A percentile compares a stretch with the other conserved stretches of the same genome.
phyloP scores from a whole-genome alignment of 2,329 filamentous ascomycete species.

The Alternaria angustiovoidea region DNA sequence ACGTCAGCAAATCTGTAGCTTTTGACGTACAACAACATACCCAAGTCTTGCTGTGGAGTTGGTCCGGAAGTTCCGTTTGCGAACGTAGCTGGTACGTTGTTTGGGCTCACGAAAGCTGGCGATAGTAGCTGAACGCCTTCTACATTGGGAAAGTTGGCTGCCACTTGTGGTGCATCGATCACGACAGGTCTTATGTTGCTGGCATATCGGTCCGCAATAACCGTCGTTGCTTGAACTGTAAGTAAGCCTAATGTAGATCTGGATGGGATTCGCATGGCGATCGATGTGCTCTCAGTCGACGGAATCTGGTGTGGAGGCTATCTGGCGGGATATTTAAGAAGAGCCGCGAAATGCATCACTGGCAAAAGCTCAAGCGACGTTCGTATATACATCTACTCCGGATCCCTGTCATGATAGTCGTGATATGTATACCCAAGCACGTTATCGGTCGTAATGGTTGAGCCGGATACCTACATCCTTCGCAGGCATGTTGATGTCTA shows the following conservation, averaged over 20 bases:
- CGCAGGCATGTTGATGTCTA: not conserved
- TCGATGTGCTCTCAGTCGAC: not conserved
- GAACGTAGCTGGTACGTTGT: not conserved
- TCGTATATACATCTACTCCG: not conserved
- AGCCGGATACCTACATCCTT: not conserved
- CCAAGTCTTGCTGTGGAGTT: not conserved
- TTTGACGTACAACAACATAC: not conserved
- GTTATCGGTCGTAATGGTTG: not conserved
- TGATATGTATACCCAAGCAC: constrained; percentile 9
- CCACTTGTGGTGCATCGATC: not conserved
- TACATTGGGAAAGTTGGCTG: not conserved
- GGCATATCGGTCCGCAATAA: not conserved
- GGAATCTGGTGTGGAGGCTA: not conserved
- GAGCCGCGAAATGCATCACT: not conserved
- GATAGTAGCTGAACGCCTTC: not conserved
- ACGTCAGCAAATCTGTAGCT: not conserved
- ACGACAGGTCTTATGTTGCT: not conserved
- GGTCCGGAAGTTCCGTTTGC: not conserved
- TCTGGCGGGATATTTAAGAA: not conserved
- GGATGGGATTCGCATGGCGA: not conserved
- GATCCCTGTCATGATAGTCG: not conserved
- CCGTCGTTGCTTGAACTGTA: not conserved
- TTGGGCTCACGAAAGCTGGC: not conserved
- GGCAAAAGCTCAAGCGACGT: no score
- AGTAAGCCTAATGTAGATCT: not conserved